A percentile compares a stretch with the other conserved stretches of the same genome.
Conservation (phyloP, 805 yeast genomes). For the Phaffomyces thermotolerans region DNA sequence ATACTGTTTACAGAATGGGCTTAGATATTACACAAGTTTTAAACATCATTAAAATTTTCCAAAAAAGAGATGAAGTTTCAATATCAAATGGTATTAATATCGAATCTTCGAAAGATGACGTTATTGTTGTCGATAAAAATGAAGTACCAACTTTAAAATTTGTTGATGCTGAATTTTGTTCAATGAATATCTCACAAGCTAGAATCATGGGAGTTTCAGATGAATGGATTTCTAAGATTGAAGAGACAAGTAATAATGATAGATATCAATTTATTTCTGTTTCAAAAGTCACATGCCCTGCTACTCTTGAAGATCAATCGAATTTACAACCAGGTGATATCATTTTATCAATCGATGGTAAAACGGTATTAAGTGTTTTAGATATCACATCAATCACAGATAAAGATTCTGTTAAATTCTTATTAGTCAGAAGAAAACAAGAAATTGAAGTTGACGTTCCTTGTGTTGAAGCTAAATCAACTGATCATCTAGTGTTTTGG, state of each 20-base stretch:
- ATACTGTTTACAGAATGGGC: constrained; percentile 65
- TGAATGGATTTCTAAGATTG: constrained; percentile 68
- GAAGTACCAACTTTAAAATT: constrained; percentile 51
- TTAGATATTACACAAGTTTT: constrained; percentile 63
- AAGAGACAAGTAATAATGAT: constrained; percentile 46
- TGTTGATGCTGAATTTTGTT: constrained; percentile 71
- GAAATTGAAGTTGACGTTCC: constrained; percentile 56
- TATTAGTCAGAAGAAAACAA: constrained; percentile 64
- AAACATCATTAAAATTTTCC: constrained; percentile 48
- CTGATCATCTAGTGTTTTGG: constrained; percentile 70
- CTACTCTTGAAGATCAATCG: constrained; percentile 22
- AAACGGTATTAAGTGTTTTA: constrained; percentile 55
- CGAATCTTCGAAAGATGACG: background rate
- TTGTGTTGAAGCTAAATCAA: constrained; percentile 53
- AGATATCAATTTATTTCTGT: constrained; percentile 70
- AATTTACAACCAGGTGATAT: constrained; percentile 60
- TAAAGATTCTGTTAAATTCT: constrained; percentile 42
- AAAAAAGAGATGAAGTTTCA: constrained; percentile 33
- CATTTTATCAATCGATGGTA: constrained; percentile 59
- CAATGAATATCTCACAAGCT: constrained; percentile 64
- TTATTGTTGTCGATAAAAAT: constrained; percentile 4
- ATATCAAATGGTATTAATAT: background rate
- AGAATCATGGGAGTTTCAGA: constrained; percentile 85
- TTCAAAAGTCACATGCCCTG: constrained; percentile 53
- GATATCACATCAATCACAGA: constrained; percentile 43